These are phyloP conservation scores for Lolium perenne DNA, from an alignment of 176 grass and related monocot species.

Conservation along the genomic window DNA sequence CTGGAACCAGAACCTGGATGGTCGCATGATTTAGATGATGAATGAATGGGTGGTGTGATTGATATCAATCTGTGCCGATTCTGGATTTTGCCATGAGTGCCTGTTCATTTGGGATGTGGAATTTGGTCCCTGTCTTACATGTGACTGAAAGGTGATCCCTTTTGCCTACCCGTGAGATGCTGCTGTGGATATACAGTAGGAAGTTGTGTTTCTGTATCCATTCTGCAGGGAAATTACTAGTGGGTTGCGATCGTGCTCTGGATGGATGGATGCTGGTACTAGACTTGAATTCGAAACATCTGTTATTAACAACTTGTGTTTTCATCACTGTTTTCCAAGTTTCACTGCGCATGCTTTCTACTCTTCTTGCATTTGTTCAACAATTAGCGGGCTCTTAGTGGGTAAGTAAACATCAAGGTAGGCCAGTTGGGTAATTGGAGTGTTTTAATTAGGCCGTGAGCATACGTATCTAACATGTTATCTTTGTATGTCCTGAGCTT, in stretches of 20 bases:
- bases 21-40: not conserved
- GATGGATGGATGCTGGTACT: not conserved
- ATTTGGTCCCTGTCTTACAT: not conserved
- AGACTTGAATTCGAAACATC: not conserved
- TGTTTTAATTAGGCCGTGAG: not conserved
- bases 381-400: not conserved
- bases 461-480: not conserved
- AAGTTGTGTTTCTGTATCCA: not conserved
- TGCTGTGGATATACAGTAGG: not conserved
- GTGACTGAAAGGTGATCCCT: not conserved
- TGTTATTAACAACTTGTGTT: not conserved
- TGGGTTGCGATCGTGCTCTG: not conserved
- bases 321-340: not conserved
- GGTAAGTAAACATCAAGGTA: not conserved
- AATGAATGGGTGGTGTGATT: not conserved
- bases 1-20: not conserved
- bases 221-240: not conserved
- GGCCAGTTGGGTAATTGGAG: not conserved
- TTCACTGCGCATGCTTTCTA: not conserved
- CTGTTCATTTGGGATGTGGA: not conserved
- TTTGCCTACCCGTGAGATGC: not conserved
- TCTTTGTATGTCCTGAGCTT: not conserved
- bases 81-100: not conserved
- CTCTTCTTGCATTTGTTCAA: not conserved
- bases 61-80: not conserved